phyloP scores from a whole-genome alignment of 179 eudicot species.

The Silene coronaria region DNA sequence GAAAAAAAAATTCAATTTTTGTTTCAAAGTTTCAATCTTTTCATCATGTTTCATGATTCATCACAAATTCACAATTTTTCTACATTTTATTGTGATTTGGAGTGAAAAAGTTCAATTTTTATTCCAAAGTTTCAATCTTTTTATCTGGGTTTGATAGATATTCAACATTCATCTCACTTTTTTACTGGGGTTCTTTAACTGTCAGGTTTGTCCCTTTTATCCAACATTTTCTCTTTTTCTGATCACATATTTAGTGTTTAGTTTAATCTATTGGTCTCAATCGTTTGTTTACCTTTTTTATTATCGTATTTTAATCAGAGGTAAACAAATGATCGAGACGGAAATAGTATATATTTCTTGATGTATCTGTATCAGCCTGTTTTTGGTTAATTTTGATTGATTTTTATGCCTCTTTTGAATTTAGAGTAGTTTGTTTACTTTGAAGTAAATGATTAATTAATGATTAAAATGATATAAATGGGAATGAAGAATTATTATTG shows the following conservation, averaged over 20 bases:
- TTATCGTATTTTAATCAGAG: not conserved
- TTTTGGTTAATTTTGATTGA: slow-evolving; percentile 10
- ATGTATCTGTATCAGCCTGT: slow-evolving; percentile 3
- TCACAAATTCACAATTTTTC: not conserved
- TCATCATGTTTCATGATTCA: not conserved
- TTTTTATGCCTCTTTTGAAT: not conserved
- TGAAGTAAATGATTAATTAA: not conserved
- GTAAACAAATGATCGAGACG: not conserved
- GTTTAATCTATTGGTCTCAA: not conserved
- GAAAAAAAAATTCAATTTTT: not conserved
- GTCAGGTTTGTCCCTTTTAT: slow-evolving; percentile 21
- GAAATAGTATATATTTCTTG: not conserved
- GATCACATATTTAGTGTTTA: not conserved
- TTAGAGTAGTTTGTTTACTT: not conserved
- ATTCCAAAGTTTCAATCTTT: slow-evolving; percentile 15
- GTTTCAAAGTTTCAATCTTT: slow-evolving; percentile 13
- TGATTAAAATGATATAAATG: no score
- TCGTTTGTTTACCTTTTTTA: not conserved
- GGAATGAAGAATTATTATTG: not conserved
- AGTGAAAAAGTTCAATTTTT: slow-evolving; percentile 1
- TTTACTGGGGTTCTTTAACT: slow-evolving; percentile 13
- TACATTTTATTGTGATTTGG: not conserved
- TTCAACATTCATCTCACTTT: not conserved
- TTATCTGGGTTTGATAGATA: slow-evolving; percentile 18
- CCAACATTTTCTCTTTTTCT: not conserved